These are phyloP conservation scores for Fusarium algeriense DNA, from an alignment of 2,329 filamentous ascomycete species.

Conservation along the genomic window DNA sequence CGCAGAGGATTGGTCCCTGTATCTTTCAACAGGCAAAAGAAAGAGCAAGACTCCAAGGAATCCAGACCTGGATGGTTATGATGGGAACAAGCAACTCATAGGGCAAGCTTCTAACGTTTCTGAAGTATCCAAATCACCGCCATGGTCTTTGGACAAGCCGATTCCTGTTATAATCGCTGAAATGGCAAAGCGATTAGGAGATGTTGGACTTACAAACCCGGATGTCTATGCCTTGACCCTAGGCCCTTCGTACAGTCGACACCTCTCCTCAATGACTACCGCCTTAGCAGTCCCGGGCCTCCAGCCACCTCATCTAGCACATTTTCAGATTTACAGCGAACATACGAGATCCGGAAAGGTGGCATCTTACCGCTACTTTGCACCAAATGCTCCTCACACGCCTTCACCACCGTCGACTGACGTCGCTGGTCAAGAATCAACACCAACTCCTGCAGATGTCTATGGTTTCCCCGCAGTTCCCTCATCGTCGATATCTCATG, in stretches of 20 bases:
- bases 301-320: conserved; percentile 50
- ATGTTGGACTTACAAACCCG: conserved; percentile 52
- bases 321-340: conserved; percentile 54
- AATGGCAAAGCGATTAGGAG: conserved; percentile 47
- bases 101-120: conserved; percentile 42
- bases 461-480: conserved; percentile 39
- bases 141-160: conserved; percentile 53
- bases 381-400: conserved; percentile 11
- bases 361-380: conserved; percentile 53
- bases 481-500: conserved; percentile 2
- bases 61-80: conserved; percentile 43
- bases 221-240: conserved; percentile 54
- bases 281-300: conserved; percentile 50
- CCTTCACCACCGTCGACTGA: background rate
- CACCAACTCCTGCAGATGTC: background rate
- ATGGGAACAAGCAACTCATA: conserved; percentile 40
- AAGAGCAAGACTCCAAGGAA: conserved; percentile 46
- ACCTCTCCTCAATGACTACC: conserved; percentile 54
- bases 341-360: conserved; percentile 54
- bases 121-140: conserved; percentile 45
- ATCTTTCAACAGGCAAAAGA: conserved; percentile 63
- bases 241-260: conserved; percentile 54
- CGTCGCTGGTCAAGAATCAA: background rate
- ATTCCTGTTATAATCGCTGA: conserved; percentile 50
- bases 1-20: conserved; percentile 67